A percentile compares a stretch with the other conserved stretches of the same genome.
Conservation (phyloP, 1,284 basidiomycete species). For the Cutaneotrichosporon spelunceum region DNA sequence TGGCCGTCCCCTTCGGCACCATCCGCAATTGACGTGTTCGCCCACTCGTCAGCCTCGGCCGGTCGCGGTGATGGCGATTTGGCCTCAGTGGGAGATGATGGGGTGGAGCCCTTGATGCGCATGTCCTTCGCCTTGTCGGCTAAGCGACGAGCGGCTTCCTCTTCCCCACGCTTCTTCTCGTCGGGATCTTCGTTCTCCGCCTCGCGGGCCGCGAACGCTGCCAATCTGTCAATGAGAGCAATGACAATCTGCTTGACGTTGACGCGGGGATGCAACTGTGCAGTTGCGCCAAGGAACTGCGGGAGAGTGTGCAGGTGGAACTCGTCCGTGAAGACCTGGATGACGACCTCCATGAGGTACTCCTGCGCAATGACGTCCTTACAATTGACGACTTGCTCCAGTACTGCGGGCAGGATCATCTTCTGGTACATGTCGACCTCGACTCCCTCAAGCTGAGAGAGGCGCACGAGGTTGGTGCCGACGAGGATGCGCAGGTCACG, state of each 20-base stretch:
- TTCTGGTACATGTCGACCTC: conserved; percentile 83
- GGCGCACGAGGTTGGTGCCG: conserved; percentile 88
- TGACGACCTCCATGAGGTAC: conserved; percentile 96
- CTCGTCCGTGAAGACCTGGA: conserved; percentile 95
- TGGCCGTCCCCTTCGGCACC: not conserved
- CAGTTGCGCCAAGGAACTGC: conserved; percentile 87
- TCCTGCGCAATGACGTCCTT: conserved; percentile 97
- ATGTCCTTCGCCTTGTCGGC: conserved; percentile 72
- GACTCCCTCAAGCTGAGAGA: conserved; percentile 89
- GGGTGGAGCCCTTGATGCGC: conserved; percentile 53
- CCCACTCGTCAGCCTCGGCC: conserved; percentile 44
- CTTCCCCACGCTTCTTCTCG: conserved; percentile 82
- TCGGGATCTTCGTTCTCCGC: conserved; percentile 90
- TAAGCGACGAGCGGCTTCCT: conserved; percentile 77
- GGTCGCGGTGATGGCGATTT: conserved; percentile 33
- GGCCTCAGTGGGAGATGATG: conserved; percentile 14
- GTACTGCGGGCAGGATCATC: conserved; percentile 77
- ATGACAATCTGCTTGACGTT: conserved; percentile 97
- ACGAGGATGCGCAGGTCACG: conserved; percentile 88
- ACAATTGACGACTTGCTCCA: conserved; percentile 94
- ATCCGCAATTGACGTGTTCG: conserved; percentile 19
- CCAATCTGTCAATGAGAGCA: conserved; percentile 89
- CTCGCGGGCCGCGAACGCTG: conserved; percentile 86
- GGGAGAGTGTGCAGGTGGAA: conserved; percentile 90
- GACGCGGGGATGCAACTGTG: conserved; percentile 89